Evolutionary conservation across 371 early-diverging fungal genomes (phyloP).

Genomic region (Dichotomocladium elegans): DNA sequence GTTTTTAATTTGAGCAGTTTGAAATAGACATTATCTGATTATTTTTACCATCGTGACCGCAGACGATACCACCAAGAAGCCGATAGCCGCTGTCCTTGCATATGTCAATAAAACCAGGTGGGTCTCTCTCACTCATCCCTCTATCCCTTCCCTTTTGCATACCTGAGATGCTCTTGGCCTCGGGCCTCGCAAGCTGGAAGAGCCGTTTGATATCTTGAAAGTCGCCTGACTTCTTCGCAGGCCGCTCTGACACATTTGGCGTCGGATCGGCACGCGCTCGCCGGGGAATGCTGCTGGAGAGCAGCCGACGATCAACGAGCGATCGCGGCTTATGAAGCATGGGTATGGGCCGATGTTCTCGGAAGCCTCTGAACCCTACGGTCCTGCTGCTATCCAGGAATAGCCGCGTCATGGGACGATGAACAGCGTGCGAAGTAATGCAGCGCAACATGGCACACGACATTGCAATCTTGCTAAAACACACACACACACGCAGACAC

Average conservation of each 20-base stretch:
- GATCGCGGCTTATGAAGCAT: too few relatives aligned
- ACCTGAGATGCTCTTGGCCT: constrained; percentile 45
- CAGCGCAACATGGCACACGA: too few relatives aligned
- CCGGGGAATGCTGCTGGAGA: not conserved
- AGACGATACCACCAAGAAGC: constrained; percentile 67
- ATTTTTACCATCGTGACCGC: constrained; percentile 61
- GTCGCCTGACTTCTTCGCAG: constrained; percentile 12
- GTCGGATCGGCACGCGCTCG: not conserved
- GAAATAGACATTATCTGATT: not conserved
- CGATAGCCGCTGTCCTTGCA: constrained; percentile 33
- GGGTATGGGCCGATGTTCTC: too few relatives aligned
- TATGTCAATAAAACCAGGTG: too few relatives aligned
- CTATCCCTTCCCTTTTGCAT: constrained; percentile 1
- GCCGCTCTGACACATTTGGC: not conserved
- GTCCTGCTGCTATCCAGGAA: too few relatives aligned
- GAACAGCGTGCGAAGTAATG: too few relatives aligned
- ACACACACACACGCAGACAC: too few relatives aligned
- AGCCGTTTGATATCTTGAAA: constrained; percentile 27
- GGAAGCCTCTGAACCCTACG: too few relatives aligned
- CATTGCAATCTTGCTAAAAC: too few relatives aligned
- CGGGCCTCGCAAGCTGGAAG: constrained; percentile 40
- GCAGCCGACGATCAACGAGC: constrained; percentile 1
- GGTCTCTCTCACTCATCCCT: not conserved
- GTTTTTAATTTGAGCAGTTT: not conserved
- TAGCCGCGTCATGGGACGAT: too few relatives aligned